phyloP scores from a whole-genome alignment of 208 protist species.

The Trypanosoma melophagium region DNA sequence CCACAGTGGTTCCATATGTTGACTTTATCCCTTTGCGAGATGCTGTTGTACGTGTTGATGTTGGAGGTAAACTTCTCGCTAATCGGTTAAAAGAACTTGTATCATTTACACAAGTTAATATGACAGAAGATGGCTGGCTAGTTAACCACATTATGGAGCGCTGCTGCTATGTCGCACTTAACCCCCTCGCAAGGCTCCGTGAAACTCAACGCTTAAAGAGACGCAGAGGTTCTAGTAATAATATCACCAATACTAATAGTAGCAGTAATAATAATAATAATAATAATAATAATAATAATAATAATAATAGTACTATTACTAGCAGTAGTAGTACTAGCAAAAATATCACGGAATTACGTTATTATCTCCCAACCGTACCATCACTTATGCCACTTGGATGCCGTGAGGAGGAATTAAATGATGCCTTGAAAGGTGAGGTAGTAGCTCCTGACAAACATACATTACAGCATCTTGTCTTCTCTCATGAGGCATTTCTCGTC shows the following conservation, averaged over 20 bases:
- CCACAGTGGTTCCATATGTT: slow-evolving; percentile 73
- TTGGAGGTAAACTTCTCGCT: slow-evolving; percentile 79
- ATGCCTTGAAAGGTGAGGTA: slow-evolving; percentile 28
- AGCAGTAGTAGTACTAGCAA: too few relatives aligned
- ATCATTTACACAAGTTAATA: slow-evolving; percentile 74
- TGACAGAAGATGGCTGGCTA: slow-evolving; percentile 81
- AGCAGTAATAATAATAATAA: not conserved
- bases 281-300: too few relatives aligned
- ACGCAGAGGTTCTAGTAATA: not conserved
- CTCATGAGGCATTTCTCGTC: slow-evolving; percentile 71
- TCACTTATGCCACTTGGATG: slow-evolving; percentile 69
- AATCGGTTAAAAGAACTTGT: slow-evolving; percentile 80
- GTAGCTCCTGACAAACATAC: slow-evolving; percentile 18
- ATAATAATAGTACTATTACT: too few relatives aligned
- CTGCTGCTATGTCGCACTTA: slow-evolving; percentile 49
- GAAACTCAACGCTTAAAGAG: slow-evolving; percentile 12
- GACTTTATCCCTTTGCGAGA: slow-evolving; percentile 61
- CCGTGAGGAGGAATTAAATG: slow-evolving; percentile 40
- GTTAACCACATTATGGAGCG: slow-evolving; percentile 82
- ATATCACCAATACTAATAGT: not conserved
- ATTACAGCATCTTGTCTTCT: slow-evolving; percentile 43
- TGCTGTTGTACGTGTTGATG: slow-evolving; percentile 60
- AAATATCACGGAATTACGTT: slow-evolving; percentile 29
- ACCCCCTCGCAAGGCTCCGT: slow-evolving; percentile 9
- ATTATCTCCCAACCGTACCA: slow-evolving; percentile 73